Evolutionary conservation across 2,329 filamentous ascomycete genomes (phyloP).

Genomic region (Ceratocystis eucalypticola): DNA sequence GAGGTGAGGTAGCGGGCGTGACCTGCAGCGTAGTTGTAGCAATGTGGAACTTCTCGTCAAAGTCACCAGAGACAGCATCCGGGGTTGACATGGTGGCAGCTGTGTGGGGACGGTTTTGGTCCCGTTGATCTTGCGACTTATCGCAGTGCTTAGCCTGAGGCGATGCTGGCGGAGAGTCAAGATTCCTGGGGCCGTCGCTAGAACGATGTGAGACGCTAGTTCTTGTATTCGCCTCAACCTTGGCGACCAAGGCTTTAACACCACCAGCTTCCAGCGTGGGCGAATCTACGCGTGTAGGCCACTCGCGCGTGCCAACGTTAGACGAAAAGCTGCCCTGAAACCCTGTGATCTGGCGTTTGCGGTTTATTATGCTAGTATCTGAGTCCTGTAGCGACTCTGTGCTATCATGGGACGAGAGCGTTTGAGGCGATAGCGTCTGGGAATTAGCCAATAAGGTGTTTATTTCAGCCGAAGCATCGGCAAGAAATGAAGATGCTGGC

Average conservation of each 20-base stretch:
- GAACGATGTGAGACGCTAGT: not conserved
- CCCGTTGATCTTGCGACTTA: not conserved
- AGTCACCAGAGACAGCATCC: not conserved
- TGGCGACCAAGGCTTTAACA: slow-evolving; percentile 5
- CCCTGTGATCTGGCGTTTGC: slow-evolving; percentile 17
- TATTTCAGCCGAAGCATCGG: slow-evolving; percentile 14
- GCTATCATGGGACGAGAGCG: not conserved
- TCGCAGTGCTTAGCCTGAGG: not conserved
- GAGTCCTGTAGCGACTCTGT: not conserved
- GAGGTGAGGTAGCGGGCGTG: not conserved
- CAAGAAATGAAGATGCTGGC: slow-evolving; percentile 12
- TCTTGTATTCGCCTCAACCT: slow-evolving; percentile 1
- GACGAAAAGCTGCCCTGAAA: slow-evolving; percentile 19
- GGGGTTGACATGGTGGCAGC: not conserved
- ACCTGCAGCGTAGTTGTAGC: not conserved
- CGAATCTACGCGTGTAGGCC: slow-evolving; percentile 10
- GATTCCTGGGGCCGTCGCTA: not conserved
- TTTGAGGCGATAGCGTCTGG: not conserved
- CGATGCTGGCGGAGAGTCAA: slow-evolving; percentile 2
- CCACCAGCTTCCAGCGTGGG: not conserved
- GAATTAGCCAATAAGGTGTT: slow-evolving; percentile 11
- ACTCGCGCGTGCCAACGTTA: slow-evolving; percentile 18
- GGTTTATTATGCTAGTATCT: slow-evolving; percentile 16
- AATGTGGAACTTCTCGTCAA: not conserved
- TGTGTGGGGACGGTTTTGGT: not conserved